Percentiles rank a stretch among this genome's conserved stretches.
Conservation (phyloP, 345 rosid species). For the Corymbia maculata region DNA sequence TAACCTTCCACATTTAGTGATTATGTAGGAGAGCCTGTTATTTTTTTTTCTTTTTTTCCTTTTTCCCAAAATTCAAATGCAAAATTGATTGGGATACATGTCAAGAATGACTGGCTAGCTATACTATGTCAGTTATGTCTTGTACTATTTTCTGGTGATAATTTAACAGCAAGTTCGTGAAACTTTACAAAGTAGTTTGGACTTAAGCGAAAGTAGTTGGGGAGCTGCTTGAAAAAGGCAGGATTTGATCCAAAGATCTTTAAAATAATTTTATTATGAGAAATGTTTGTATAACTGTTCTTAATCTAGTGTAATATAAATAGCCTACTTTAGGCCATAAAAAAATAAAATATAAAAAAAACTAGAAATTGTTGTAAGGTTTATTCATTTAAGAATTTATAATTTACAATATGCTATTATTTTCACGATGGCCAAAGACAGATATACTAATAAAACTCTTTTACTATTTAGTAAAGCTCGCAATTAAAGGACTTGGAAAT, state of each 20-base stretch:
- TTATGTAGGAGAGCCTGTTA: rapidly evolving
- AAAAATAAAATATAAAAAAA: too few relatives aligned
- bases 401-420: too few relatives aligned
- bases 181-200: rapidly evolving
- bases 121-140: rapidly evolving
- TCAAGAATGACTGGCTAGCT: background rate
- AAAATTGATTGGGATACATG: rapidly evolving
- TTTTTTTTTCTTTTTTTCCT: too few relatives aligned
- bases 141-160: background rate
- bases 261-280: background rate
- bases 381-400: too few relatives aligned
- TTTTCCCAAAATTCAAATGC: rapidly evolving
- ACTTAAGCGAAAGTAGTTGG: rapidly evolving
- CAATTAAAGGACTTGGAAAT: rapidly evolving
- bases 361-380: too few relatives aligned
- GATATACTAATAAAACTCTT: too few relatives aligned
- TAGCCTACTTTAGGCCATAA: too few relatives aligned
- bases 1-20: background rate
- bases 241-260: background rate
- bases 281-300: too few relatives aligned
- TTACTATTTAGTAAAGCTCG: too few relatives aligned
- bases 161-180: rapidly evolving
- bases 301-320: too few relatives aligned
- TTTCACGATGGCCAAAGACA: too few relatives aligned
- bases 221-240: background rate